These are phyloP conservation scores for Amauroascus niger DNA, from an alignment of 2,329 filamentous ascomycete species.

Conservation along the genomic window DNA sequence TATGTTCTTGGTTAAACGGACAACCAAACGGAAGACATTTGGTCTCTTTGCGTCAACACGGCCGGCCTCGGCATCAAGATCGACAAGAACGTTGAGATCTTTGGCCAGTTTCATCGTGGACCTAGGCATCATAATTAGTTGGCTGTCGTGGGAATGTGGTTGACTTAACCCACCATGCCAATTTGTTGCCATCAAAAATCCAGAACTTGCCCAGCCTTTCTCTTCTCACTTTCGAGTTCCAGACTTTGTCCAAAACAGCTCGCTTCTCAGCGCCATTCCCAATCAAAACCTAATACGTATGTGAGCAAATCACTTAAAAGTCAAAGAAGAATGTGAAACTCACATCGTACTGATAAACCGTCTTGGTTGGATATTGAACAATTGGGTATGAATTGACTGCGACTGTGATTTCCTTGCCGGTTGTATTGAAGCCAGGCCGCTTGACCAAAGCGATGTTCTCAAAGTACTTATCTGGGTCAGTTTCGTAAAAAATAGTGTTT, in stretches of 20 bases:
- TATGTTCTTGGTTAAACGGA: slow-evolving; percentile 58
- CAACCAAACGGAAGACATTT: slow-evolving; percentile 51
- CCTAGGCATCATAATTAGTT: slow-evolving; percentile 24
- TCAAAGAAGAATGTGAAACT: slow-evolving; percentile 31
- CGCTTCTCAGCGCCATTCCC: slow-evolving; percentile 55
- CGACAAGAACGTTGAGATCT: slow-evolving; percentile 51
- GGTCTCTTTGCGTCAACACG: slow-evolving; percentile 30
- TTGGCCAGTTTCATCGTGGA: slow-evolving; percentile 29
- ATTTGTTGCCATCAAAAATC: slow-evolving; percentile 72
- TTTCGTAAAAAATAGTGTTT: slow-evolving; percentile 7
- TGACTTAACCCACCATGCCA: slow-evolving; percentile 61
- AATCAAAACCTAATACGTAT: slow-evolving; percentile 51
- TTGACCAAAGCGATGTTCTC: slow-evolving; percentile 25
- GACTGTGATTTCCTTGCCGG: slow-evolving; percentile 47
- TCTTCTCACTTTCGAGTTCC: slow-evolving; percentile 56
- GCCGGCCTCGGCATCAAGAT: slow-evolving; percentile 60
- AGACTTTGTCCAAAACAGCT: slow-evolving; percentile 63
- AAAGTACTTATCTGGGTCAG: slow-evolving; percentile 16
- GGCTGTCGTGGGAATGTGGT: background rate
- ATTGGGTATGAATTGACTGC: slow-evolving; percentile 70
- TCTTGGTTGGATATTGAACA: slow-evolving; percentile 46
- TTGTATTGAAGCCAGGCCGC: slow-evolving; percentile 50
- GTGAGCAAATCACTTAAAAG: background rate
- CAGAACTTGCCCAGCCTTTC: slow-evolving; percentile 47
- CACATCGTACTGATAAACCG: slow-evolving; percentile 78